Percentiles rank a stretch among this genome's conserved stretches.
phyloP scores from a whole-genome alignment of 202 grass and related monocot genomes.

The Hordeum pubiflorum region DNA sequence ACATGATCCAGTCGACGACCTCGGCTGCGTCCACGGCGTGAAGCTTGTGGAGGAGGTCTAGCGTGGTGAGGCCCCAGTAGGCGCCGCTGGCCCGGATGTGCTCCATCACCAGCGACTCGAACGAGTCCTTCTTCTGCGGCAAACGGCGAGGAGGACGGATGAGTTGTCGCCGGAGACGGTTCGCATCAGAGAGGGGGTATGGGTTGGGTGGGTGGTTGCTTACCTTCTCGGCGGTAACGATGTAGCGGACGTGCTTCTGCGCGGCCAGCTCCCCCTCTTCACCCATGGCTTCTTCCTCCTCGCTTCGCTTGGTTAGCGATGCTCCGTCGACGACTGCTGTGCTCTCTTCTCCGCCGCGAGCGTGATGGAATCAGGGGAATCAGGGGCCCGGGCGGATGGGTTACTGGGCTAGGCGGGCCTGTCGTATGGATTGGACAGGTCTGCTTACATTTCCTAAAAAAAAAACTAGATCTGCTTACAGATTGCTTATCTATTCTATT shows the following conservation, averaged over 20 bases:
- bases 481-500: too few relatives aligned
- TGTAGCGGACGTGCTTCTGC: constrained; percentile 69
- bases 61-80: constrained; percentile 89
- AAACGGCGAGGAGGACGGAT: not conserved
- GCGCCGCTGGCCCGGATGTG: constrained; percentile 74
- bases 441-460: too few relatives aligned
- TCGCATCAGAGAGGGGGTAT: not conserved
- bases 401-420: not conserved
- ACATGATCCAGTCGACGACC: constrained; percentile 74
- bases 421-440: not conserved
- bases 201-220: not conserved
- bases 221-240: constrained; percentile 88
- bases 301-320: not conserved
- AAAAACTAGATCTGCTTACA: too few relatives aligned
- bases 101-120: constrained; percentile 76
- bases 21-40: constrained; percentile 46
- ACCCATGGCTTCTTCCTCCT: constrained; percentile 19
- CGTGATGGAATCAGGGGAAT: not conserved
- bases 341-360: not conserved
- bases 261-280: constrained; percentile 42
- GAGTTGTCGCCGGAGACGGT: not conserved
- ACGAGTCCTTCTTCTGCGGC: constrained; percentile 77
- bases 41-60: constrained; percentile 75
- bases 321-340: not conserved
- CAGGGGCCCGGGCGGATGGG: not conserved